Base-by-base conservation (phyloP, 192 early-diverging fungal species). In the Coemansia sp. region DNA sequence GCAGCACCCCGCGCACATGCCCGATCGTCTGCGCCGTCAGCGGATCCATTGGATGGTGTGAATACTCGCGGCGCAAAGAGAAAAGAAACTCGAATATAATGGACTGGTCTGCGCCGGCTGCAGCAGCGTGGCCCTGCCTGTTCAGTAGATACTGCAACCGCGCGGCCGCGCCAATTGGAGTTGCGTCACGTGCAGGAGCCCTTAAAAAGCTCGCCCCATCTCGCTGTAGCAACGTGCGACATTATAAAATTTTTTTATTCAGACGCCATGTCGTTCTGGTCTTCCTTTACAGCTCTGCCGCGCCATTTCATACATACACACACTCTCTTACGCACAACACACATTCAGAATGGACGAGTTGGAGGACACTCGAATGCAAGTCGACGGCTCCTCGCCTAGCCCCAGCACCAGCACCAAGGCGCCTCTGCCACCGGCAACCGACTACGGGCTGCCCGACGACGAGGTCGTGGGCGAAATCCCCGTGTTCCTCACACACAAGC, bases 381-480 rank as follows among this genome's bases (percentile, higher is more conserved):
- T 36, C 32, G 17, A 23, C 20, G 17, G 18, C 0, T 29, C 20
- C 46, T n/a, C n/a, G n/a, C n/a, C n/a, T n/a, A n/a, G n/a, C n/a
- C n/a, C n/a, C n/a, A n/a, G n/a, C n/a, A n/a, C n/a, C n/a, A n/a
- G n/a, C n/a, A n/a, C n/a, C n/a, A n/a, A n/a, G n/a, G n/a, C n/a
- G n/a, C 32, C 26, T 13, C 44, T 20, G 27, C 53, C 2, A 30
- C 42, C 71, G 11, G 71, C 71, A 2, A 30, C 59, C 17, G 59
- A 34, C 9, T 74, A 74, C 28, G 71, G 71, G 3, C 60, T 74
- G 32, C 71, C 71, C 13, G 82, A 84, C 41, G 86, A 87, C 37
- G 81, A 85, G 46, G 59, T 92, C 23, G 53, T 88, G 24, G 80
- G 79, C 11, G 87, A 91, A 57, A 81, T 91, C 34, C 88, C 89